Evolutionary conservation across 345 rosid species (phyloP).

Genomic region (Raphanus raphanistrum): DNA sequence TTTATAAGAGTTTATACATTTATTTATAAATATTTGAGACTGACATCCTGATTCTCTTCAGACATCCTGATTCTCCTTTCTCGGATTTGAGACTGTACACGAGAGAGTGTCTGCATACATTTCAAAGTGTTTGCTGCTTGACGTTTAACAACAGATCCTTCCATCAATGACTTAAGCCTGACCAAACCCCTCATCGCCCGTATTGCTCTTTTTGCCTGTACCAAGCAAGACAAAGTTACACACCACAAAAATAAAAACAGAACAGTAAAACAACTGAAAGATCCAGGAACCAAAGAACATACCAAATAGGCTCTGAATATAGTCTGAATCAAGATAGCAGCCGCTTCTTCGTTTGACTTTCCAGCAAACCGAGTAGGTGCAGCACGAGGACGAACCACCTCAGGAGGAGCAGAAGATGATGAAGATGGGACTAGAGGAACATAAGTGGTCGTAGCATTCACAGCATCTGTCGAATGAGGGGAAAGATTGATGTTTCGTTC

Average conservation of each 20-base stretch:
- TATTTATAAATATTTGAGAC: no score
- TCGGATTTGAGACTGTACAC: constrained; percentile 58
- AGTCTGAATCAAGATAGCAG: constrained; percentile 90
- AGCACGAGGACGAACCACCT: constrained; percentile 39
- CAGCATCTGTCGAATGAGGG: constrained; percentile 29
- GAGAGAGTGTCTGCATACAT: constrained; percentile 67
- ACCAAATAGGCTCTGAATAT: constrained; percentile 86
- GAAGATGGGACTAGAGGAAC: constrained; percentile 40
- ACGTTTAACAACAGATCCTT: constrained; percentile 78
- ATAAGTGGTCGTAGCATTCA: constrained; percentile 33
- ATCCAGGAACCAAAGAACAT: constrained; percentile 16
- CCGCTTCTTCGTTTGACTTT: constrained; percentile 68
- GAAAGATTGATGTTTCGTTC: constrained; percentile 26
- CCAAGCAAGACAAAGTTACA: constrained; percentile 6
- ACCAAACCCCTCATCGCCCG: constrained; percentile 82
- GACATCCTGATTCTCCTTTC: constrained; percentile 76
- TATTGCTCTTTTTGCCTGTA: constrained; percentile 76
- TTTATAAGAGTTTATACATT: no score
- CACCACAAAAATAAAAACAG: neutral
- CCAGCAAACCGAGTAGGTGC: constrained; percentile 46
- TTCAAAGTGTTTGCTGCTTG: constrained; percentile 75
- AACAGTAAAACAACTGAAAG: neutral
- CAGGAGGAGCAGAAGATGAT: constrained; percentile 31
- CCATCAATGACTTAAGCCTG: constrained; percentile 78
- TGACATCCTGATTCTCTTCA: constrained; percentile 72